Conservation (phyloP, 2,329 filamentous ascomycete species). For the Aspergillus arachidicola region DNA sequence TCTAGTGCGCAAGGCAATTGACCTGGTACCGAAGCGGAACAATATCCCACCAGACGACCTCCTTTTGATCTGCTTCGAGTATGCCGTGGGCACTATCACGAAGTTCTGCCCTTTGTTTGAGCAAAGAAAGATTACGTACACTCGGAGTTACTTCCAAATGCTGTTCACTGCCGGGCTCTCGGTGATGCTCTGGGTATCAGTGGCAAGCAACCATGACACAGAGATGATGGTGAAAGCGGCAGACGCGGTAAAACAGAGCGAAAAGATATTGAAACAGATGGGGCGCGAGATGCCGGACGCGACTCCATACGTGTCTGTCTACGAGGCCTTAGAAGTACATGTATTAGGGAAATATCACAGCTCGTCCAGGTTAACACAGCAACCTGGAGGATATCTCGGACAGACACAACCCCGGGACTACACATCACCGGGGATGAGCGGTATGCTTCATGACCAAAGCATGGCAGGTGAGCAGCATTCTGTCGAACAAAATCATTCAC, state of each 20-base stretch:
- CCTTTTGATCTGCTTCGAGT: slow-evolving; percentile 28
- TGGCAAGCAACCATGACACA: slow-evolving; percentile 7
- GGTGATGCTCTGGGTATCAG: slow-evolving; percentile 34
- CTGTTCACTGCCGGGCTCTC: slow-evolving; percentile 50
- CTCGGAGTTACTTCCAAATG: slow-evolving; percentile 53
- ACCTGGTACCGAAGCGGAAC: slow-evolving; percentile 40
- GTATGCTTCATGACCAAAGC: not conserved
- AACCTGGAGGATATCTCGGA: not conserved
- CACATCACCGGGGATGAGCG: not conserved
- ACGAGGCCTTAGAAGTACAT: not conserved
- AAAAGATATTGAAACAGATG: not conserved
- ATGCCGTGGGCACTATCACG: not conserved
- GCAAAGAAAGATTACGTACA: slow-evolving; percentile 35
- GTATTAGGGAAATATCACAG: not conserved
- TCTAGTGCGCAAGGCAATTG: slow-evolving; percentile 46
- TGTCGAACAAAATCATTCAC: not conserved
- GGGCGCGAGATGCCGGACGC: not conserved
- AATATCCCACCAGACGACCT: slow-evolving; percentile 37
- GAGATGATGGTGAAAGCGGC: not conserved
- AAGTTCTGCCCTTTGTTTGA: not conserved
- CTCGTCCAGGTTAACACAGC: not conserved
- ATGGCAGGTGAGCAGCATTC: not conserved
- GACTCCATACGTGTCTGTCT: not conserved
- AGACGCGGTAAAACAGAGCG: not conserved
- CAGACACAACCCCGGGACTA: not conserved